These are phyloP conservation scores for Meyerozyma smithsonii DNA, from an alignment of 1,139 yeast genomes.

Conservation along the genomic window DNA sequence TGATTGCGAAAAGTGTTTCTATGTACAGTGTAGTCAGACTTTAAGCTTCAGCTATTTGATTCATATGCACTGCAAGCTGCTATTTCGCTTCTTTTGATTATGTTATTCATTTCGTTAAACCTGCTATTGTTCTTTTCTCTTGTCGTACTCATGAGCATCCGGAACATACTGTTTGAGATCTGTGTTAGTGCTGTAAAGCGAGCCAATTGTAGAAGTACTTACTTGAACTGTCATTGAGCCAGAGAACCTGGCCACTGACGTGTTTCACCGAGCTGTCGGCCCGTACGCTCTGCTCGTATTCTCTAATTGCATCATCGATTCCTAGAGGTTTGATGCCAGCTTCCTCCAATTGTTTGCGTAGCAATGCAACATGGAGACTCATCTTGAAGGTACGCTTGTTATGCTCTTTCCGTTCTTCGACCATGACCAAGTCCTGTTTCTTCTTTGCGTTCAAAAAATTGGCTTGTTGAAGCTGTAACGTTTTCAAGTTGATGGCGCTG, in stretches of 20 bases:
- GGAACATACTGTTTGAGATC: conserved; percentile 50
- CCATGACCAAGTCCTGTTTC: conserved; percentile 41
- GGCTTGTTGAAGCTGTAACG: conserved; percentile 38
- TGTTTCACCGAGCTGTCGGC: conserved; percentile 52
- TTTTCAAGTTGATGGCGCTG: conserved; percentile 38
- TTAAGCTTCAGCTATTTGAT: too few relatives aligned
- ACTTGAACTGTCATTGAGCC: conserved; percentile 52
- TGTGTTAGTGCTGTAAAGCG: conserved; percentile 7
- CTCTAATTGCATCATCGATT: conserved; percentile 47
- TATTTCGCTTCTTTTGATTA: not conserved
- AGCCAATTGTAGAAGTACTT: conserved; percentile 10
- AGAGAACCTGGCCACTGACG: conserved; percentile 50
- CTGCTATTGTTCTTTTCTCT: conserved; percentile 18
- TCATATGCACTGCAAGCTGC: conserved; percentile 5
- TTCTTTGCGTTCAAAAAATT: conserved; percentile 41
- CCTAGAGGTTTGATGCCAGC: conserved; percentile 48
- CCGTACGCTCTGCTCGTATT: conserved; percentile 52
- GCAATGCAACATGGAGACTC: conserved; percentile 59
- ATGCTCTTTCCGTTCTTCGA: conserved; percentile 43
- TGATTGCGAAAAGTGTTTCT: too few relatives aligned
- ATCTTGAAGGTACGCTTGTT: conserved; percentile 54
- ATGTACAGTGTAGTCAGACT: too few relatives aligned
- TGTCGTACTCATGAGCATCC: conserved; percentile 55
- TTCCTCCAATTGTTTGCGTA: conserved; percentile 53
- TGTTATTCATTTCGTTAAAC: not conserved